Conservation (phyloP, 2,329 filamentous ascomycete genomes). For the Calonectria pauciramosa region DNA sequence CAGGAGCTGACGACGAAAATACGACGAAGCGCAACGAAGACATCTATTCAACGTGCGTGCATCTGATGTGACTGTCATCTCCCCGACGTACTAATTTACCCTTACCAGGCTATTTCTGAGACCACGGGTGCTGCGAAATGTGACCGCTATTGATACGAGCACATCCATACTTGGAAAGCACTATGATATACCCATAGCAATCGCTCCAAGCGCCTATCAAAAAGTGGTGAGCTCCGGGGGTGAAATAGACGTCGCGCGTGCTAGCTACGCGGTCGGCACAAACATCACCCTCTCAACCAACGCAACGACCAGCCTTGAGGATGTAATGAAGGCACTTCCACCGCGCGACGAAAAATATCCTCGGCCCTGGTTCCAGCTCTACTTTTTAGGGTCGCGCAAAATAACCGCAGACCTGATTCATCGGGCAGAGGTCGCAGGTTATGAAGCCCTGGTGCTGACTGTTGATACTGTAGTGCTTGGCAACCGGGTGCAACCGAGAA, state of each 20-base stretch:
- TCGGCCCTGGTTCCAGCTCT: conserved; percentile 38
- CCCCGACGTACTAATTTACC: not conserved
- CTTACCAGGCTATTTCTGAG: not conserved
- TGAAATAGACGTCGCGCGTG: conserved; percentile 46
- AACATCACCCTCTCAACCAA: conserved; percentile 47
- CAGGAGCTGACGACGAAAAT: conserved; percentile 40
- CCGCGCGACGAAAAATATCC: conserved; percentile 28
- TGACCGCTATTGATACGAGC: conserved; percentile 36
- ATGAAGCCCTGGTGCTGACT: conserved; percentile 47
- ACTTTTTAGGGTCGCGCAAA: conserved; percentile 20
- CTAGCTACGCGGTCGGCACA: conserved; percentile 37
- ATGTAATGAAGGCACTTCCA: conserved; percentile 39
- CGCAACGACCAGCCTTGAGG: conserved; percentile 46
- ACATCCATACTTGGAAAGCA: conserved; percentile 20
- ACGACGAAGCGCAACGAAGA: conserved; percentile 34
- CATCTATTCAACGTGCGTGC: conserved; percentile 32
- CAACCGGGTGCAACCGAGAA: conserved; percentile 47
- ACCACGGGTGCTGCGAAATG: conserved; percentile 35
- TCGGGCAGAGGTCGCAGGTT: conserved; percentile 45
- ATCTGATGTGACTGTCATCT: not conserved
- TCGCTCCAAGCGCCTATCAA: conserved; percentile 49
- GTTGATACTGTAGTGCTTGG: conserved; percentile 48
- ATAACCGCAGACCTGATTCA: conserved; percentile 41
- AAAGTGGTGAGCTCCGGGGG: conserved; percentile 45
- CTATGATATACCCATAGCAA: conserved; percentile 44